These are phyloP conservation scores for Phytophthora chlamydospora DNA, from an alignment of 352 stramenopile genomes.

Conservation along the genomic window DNA sequence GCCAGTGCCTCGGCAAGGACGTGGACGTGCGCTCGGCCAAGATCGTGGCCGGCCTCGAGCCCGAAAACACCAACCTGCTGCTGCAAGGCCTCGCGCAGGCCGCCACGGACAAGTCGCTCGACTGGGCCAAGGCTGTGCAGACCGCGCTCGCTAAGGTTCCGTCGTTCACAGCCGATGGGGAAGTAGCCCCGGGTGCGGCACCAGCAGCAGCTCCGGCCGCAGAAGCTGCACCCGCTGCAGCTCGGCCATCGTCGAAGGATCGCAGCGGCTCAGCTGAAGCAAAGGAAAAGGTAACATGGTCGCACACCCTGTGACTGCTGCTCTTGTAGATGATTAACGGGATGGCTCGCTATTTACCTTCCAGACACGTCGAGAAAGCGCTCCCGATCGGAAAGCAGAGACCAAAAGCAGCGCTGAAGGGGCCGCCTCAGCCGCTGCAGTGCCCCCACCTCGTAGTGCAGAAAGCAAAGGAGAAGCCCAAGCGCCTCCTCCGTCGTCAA, in stretches of 20 bases:
- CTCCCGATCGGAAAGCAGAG: conserved; percentile 24
- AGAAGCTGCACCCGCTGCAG: conserved; percentile 24
- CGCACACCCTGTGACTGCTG: no score
- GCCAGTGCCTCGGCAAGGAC: conserved; percentile 61
- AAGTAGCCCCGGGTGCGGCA: conserved; percentile 20
- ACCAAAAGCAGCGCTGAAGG: conserved; percentile 33
- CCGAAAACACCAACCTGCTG: conserved; percentile 87
- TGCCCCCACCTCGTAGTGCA: conserved; percentile 22
- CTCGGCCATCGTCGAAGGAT: conserved; percentile 56
- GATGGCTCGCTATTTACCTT: no score
- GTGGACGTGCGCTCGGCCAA: conserved; percentile 83
- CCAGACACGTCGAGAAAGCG: conserved; percentile 38
- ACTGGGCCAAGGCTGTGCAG: conserved; percentile 73
- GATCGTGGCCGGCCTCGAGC: conserved; percentile 85
- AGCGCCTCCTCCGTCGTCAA: conserved; percentile 33
- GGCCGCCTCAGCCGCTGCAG: conserved; percentile 11
- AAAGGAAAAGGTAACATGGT: conserved; percentile 57
- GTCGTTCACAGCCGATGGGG: conserved; percentile 61
- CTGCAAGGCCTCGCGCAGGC: conserved; percentile 70
- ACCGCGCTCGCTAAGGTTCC: conserved; percentile 67
- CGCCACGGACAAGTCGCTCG: conserved; percentile 61
- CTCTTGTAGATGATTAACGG: not conserved
- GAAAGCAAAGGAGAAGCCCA: conserved; percentile 51
- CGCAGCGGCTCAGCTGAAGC: conserved; percentile 53
- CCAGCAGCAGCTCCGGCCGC: conserved; percentile 18